Evolutionary conservation across 176 grass and related monocot genomes (phyloP), one percentile per base, ranked within the genome.

Genomic region (Rhynchospora tenuis): DNA sequence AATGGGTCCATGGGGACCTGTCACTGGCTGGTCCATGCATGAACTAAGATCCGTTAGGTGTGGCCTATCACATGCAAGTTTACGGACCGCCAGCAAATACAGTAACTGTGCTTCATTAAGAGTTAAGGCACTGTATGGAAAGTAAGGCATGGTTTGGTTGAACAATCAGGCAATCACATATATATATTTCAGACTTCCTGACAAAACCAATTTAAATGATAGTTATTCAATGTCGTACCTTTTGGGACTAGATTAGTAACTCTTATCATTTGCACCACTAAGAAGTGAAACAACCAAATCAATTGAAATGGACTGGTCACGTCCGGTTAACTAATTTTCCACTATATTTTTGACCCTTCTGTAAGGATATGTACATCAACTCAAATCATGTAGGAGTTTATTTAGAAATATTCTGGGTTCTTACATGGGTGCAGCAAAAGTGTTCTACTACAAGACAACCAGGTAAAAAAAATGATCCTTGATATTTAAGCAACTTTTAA

Each of bases 401-500:
- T 38, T 4, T 38, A 38, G 33, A 38, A 48, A 75, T 54, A 28
- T 76, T 76, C 10, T 76, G 22, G 14, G 47, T 54, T 17, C 13
- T 55, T 29, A 54, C 48, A 50, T 54, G 73, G 14, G 73, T 29
- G 50, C 26, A 76, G 24, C 5, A 31, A 55, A 29, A 55, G 6
- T 29, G 48, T 76, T 55, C 10, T 48, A 73, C 69, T 47, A 73
- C 69, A 48, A 48, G 69, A 73, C 69, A 48, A 47, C 0, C 19
- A 20, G 68, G 38, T 72, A 46, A 72, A 33, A 47, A 47, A 72
- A 23, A 43, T 44, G 31, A 44, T 69, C 65, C 68, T 46, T 47
- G 38, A 47, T 72, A 72, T 72, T 23, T 47, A 72, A 72, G 68
- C 12, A 72, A 72, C 68, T 72, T 72, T n/a, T 43, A 38, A 26